Evolutionary conservation across 768 basidiomycete species (phyloP), one percentile per base, ranked within the genome.

Genomic region (Tulasnella sp.): DNA sequence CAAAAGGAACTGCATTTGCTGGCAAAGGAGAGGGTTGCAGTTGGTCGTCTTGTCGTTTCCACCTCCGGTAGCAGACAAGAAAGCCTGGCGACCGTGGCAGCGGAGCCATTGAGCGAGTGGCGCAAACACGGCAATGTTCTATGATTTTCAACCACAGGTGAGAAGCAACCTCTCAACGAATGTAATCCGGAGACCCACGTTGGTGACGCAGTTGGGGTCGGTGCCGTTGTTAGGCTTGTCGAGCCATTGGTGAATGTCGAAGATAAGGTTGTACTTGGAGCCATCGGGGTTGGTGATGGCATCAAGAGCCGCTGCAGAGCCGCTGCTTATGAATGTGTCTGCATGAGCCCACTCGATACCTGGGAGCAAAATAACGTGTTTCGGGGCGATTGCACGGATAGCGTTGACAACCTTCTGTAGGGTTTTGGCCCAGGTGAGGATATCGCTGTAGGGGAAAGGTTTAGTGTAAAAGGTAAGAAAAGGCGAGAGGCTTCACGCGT

Each of bases 181-280:
- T 10, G 26, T 20, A 67, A 0, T 29, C 29, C 3, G 29, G 18
- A 40, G 4, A 70, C 75, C 40, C 40, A 57, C 48, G 51, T 89
- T 88, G 10, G 87, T 90, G 6, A 85, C 84, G 78, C 90, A 91
- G 40, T 86, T 86, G 2, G 83, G 81, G 71, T 85, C 80, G 23
- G 87, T 86, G 78, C 84, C 87, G 37, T 82, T 86, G 81, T 86
- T 87, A 80, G 90, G 88, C 23, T 80, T 83, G 82, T 91, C 90
- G 69, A 89, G 86, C 83, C 90, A 90, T 81, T 89, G 88, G 86
- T 91, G 90, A 2, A 90, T 88, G 80, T 91, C 90, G 80, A 91
- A 87, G 78, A 91, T 83, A 57, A 90, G 85, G 81, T 85, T 85
- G 35, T 80, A 80, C 23, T 75, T 79, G 44, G 79, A 73, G 11